These are phyloP conservation scores for Ascomycota sp. DNA, from an alignment of 2,329 filamentous ascomycete species.

Conservation along the genomic window DNA sequence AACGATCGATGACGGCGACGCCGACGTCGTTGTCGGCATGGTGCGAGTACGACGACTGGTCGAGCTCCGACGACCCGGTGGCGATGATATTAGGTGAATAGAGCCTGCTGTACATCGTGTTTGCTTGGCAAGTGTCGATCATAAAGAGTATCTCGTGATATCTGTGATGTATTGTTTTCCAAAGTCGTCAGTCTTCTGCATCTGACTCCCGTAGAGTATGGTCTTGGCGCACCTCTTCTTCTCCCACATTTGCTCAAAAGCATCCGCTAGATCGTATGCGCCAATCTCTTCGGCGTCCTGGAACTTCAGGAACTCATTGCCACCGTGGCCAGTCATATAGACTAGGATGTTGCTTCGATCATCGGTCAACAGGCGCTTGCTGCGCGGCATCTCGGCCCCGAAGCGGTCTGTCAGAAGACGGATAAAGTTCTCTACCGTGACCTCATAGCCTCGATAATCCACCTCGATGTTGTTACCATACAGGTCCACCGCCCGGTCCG, in stretches of 20 bases:
- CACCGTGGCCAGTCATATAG: slow-evolving; percentile 97
- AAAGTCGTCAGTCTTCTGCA: not conserved
- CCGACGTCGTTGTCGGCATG: slow-evolving; percentile 96
- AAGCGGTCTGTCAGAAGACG: slow-evolving; percentile 84
- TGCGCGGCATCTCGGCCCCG: slow-evolving; percentile 82
- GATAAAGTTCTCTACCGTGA: slow-evolving; percentile 98
- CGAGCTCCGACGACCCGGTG: slow-evolving; percentile 86
- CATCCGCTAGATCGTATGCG: slow-evolving; percentile 86
- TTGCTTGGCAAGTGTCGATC: slow-evolving; percentile 99
- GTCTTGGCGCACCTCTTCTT: slow-evolving; percentile 55
- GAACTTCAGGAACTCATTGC: slow-evolving; percentile 95
- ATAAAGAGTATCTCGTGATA: slow-evolving; percentile 98
- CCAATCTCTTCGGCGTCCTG: slow-evolving; percentile 97
- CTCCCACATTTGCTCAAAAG: slow-evolving; percentile 99
- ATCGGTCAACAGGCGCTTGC: slow-evolving; percentile 84
- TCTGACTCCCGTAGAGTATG: not conserved
- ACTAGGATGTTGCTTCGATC: slow-evolving; percentile 92
- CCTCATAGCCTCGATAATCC: slow-evolving; percentile 93
- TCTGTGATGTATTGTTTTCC: slow-evolving; percentile 16
- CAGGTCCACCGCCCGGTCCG: slow-evolving; percentile 81
- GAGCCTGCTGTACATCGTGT: slow-evolving; percentile 97
- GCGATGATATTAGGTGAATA: slow-evolving; percentile 97
- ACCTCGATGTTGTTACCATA: slow-evolving; percentile 99
- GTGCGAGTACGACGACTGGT: slow-evolving; percentile 92
- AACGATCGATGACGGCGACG: slow-evolving; percentile 93